Evolutionary conservation across 345 rosid genomes (phyloP), one percentile per base, ranked within the genome.

Genomic region (Mallotus nudiflorus): DNA sequence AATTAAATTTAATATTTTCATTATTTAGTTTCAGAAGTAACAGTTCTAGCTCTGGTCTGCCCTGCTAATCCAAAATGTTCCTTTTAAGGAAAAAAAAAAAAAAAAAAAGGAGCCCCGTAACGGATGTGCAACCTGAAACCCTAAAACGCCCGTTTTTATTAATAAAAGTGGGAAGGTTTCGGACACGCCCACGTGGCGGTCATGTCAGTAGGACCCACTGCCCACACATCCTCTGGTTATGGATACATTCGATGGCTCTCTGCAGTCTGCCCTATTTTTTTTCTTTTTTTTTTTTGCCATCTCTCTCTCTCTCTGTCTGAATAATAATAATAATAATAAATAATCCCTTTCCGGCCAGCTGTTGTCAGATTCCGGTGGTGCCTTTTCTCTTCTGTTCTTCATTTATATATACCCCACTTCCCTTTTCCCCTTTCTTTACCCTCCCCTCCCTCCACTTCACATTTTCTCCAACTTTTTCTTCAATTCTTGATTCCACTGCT

Each of bases 131-230:
- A 14, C 61, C 61, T 39, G 13, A 56, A 56, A 11, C 20, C 15
- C 46, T 42, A 42, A 42, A 8, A 46, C 75, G 67, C 67, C 77
- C 74, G 42, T 73, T 70, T 50, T 42, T 50, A 2, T 33, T 6
- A 2, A 3, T 8, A 4, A 42, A 4, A 42, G 46, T 12, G 46
- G 56, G 62, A n/a, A 7, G 45, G 58, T 71, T 40, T 58, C 55
- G 72, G 78, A 80, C 87, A 82, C 3, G 51, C 77, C 82, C 88
- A 81, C 92, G 83, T 87, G 92, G 88, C 84, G 62, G 85, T 80
- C 86, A 82, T 81, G 83, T 83, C 79, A 78, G 72, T 54, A 73
- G 86, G 78, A 5, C 83, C 85, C 86, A 66, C 51, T 1, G 8
- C 75, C 79, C 83, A 37, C 81, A 37, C 81, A 60, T 75, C 83